phyloP scores from a whole-genome alignment of 2,329 filamentous ascomycete genomes.

The Curvularia hawaiiensis region DNA sequence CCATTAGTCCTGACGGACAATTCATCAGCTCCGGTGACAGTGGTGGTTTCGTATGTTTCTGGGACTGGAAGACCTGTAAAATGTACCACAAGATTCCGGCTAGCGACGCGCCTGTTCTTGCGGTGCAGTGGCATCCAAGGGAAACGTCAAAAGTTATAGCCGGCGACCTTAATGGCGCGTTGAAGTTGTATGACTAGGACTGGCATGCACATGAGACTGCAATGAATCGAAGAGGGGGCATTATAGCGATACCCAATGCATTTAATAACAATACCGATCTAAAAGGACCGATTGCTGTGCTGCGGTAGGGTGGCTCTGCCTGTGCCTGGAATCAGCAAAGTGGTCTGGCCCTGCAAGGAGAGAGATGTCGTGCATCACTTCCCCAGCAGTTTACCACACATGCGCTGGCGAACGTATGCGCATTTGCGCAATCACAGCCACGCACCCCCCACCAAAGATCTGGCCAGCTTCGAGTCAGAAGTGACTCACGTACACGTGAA shows the following conservation, averaged over 20 bases:
- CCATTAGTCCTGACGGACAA: constrained; percentile 87
- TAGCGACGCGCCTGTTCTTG: constrained; percentile 80
- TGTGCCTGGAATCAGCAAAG: not conserved
- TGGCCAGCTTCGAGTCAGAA: not conserved
- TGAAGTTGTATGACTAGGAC: constrained; percentile 86
- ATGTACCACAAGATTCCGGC: constrained; percentile 97
- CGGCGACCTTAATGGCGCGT: constrained; percentile 84
- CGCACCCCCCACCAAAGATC: not conserved
- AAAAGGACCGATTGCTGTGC: not conserved
- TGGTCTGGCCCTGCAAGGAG: not conserved
- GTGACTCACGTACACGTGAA: constrained; percentile 2
- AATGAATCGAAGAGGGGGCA: not conserved
- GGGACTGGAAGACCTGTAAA: constrained; percentile 99
- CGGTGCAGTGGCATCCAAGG: constrained; percentile 94
- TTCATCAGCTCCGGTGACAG: constrained; percentile 88
- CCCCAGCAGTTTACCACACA: constrained; percentile 10
- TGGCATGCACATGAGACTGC: not conserved
- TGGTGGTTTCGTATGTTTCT: constrained; percentile 90
- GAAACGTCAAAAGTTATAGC: constrained; percentile 94
- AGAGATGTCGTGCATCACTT: constrained; percentile 1
- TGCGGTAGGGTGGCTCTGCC: not conserved
- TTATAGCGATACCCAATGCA: constrained; percentile 9
- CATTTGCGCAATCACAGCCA: constrained; percentile 18
- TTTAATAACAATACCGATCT: constrained; percentile 2
- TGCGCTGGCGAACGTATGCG: constrained; percentile 16